Conservation (phyloP, 2,329 filamentous ascomycete genomes). For the Trichoderma sp. region DNA sequence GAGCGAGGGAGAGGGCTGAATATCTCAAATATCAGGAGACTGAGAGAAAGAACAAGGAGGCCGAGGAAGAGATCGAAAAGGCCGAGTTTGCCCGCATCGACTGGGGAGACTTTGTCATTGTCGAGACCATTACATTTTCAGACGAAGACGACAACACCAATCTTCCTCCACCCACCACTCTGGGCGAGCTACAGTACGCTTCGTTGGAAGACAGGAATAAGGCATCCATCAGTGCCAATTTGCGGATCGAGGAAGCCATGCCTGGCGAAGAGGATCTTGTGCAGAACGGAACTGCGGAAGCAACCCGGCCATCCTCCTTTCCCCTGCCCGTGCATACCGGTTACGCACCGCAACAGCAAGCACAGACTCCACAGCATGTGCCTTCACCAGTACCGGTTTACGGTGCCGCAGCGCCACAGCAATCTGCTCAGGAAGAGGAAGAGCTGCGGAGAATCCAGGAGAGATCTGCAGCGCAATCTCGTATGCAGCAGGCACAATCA, state of each 20-base stretch:
- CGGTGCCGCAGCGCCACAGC: slow-evolving; percentile 32
- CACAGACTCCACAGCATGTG: slow-evolving; percentile 39
- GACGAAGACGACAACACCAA: slow-evolving; percentile 84
- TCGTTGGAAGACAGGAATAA: slow-evolving; percentile 94
- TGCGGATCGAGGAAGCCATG: slow-evolving; percentile 93
- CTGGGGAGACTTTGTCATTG: slow-evolving; percentile 96
- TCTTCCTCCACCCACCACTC: slow-evolving; percentile 83
- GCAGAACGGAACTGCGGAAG: slow-evolving; percentile 52
- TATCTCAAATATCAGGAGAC: slow-evolving; percentile 82
- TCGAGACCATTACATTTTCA: slow-evolving; percentile 91
- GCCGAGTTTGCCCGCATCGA: slow-evolving; percentile 81
- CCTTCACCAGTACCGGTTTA: slow-evolving; percentile 44
- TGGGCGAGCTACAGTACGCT: slow-evolving; percentile 89
- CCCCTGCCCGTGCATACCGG: slow-evolving; percentile 50
- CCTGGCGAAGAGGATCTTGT: slow-evolving; percentile 69
- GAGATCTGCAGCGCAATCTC: slow-evolving; percentile 58
- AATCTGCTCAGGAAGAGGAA: slow-evolving; percentile 58
- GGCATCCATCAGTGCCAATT: slow-evolving; percentile 77
- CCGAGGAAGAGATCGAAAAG: slow-evolving; percentile 80
- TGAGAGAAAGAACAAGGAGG: slow-evolving; percentile 86
- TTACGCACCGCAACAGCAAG: slow-evolving; percentile 40
- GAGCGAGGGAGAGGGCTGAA: slow-evolving; percentile 82
- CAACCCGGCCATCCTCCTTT: slow-evolving; percentile 40
- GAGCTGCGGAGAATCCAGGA: slow-evolving; percentile 66
- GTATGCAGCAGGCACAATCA: slow-evolving; percentile 76